Base-by-base conservation (phyloP, 2,329 filamentous ascomycete species). In the Arthrobotrys sinensis region DNA sequence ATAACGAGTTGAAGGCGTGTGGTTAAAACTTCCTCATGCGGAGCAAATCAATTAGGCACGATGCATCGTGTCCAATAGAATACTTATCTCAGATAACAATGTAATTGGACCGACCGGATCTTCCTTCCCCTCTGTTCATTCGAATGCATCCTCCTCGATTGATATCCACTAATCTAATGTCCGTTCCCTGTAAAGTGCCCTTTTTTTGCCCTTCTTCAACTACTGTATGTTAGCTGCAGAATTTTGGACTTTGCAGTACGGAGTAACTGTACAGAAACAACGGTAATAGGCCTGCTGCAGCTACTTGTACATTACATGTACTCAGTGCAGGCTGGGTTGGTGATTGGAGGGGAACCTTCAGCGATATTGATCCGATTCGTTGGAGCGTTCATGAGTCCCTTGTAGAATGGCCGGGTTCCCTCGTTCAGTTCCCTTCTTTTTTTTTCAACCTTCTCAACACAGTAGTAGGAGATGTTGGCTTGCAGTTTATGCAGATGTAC, bases 361-460 rank as follows among this genome's bases (percentile, higher is more conserved):
- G 36, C 55, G 73, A 66, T 66, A 66, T 77, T 50, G 73, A 70
- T 71, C 73, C 73, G 73, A 77, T 77, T 77, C 73, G 73, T 21
- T 50, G 66, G 21, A 34, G 36, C 21, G 62, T 34, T 28, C 21
- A 28, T n/a, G 24, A 28, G 16, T 32, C 50, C 34, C 65, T 60
- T 69, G 65, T 52, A 66, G 6, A 24, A 40, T 43, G 16, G 19
- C 55, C 55, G 8, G 55, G 55, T 19, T 60, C 55, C 55, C 55
- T 60, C 55, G 34, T 60, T 60, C 55, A 43, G 16, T 21, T 60
- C 34, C 16, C 34, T 34, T 36, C 19, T 43, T 45, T 16, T 45
- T 28, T 60, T 60, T 21, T 60, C 36, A 60, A 60, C 55, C 55
- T 60, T 60, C 55, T 60, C 55, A 60, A 60, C 55, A 28, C 36